Percentiles rank a stretch among this genome's conserved stretches.
These are phyloP conservation scores for Boletus nobilissimus DNA, from an alignment of 1,284 basidiomycete species.

Conservation along the genomic window DNA sequence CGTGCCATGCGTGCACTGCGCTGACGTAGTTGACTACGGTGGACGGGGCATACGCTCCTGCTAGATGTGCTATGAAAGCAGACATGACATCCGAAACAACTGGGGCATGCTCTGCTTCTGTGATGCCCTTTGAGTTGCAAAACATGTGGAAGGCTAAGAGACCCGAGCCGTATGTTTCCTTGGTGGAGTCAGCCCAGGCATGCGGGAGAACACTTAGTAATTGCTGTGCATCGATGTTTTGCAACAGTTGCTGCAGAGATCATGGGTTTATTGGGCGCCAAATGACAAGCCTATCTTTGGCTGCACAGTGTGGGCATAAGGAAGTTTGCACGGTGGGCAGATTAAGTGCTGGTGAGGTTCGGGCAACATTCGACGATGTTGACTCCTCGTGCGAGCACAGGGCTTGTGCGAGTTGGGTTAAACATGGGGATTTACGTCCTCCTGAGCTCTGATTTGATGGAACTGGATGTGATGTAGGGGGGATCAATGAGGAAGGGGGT, in stretches of 20 bases:
- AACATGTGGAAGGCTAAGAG: constrained; percentile 2
- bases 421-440: too few species aligned
- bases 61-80: not conserved
- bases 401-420: too few species aligned
- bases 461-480: too few species aligned
- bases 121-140: not conserved
- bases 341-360: not conserved
- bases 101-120: not conserved
- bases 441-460: too few species aligned
- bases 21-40: not conserved
- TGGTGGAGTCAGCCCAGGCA: not conserved
- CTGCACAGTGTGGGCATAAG: too few species aligned
- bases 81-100: not conserved
- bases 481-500: too few species aligned
- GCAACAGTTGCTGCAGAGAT: too few species aligned
- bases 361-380: too few species aligned
- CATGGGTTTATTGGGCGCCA: too few species aligned
- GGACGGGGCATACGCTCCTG: fast-evolving
- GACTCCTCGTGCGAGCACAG: too few species aligned
- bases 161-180: not conserved
- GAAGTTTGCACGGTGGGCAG: too few species aligned
- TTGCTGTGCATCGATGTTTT: not conserved
- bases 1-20: not conserved
- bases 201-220: not conserved
- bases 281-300: too few species aligned